Percentiles rank a stretch among this genome's conserved stretches.
Conservation (phyloP, 441 rosid genomes). For the Sinapis alba region DNA sequence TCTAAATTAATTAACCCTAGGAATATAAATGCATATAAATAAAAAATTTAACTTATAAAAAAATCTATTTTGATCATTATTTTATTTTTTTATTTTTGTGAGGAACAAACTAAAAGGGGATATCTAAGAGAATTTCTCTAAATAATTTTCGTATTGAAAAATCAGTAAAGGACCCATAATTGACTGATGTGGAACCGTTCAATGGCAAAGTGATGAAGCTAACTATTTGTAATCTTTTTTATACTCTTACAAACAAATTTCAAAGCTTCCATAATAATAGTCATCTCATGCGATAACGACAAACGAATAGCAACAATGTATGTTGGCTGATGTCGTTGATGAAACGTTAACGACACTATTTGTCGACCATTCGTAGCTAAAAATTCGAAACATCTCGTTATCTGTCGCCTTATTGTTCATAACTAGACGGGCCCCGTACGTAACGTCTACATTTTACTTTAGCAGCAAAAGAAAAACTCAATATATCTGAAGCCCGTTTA, state of each 20-base stretch:
- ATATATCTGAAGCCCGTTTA: not conserved
- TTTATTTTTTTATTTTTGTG: no score
- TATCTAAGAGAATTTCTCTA: no score
- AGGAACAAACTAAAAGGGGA: no score
- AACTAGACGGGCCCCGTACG: not conserved
- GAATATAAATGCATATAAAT: no score
- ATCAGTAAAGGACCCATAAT: not conserved
- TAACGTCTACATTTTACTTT: not conserved
- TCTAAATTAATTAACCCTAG: no score
- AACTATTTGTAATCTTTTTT: not conserved
- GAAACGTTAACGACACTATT: conserved; percentile 2
- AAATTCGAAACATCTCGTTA: not conserved
- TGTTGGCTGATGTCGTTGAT: conserved; percentile 8
- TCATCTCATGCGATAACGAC: conserved; percentile 5
- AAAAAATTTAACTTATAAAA: no score
- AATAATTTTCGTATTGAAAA: not conserved
- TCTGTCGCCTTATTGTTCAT: not conserved
- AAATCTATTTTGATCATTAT: no score
- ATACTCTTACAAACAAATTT: not conserved
- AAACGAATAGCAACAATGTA: conserved; percentile 9
- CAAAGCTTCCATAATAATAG: not conserved
- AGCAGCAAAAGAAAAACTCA: not conserved
- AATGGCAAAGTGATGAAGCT: not conserved
- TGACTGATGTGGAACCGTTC: not conserved
- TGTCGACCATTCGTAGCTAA: not conserved